phyloP scores from a whole-genome alignment of 2,329 filamentous ascomycete genomes.

The Fusarium abutilonis region DNA sequence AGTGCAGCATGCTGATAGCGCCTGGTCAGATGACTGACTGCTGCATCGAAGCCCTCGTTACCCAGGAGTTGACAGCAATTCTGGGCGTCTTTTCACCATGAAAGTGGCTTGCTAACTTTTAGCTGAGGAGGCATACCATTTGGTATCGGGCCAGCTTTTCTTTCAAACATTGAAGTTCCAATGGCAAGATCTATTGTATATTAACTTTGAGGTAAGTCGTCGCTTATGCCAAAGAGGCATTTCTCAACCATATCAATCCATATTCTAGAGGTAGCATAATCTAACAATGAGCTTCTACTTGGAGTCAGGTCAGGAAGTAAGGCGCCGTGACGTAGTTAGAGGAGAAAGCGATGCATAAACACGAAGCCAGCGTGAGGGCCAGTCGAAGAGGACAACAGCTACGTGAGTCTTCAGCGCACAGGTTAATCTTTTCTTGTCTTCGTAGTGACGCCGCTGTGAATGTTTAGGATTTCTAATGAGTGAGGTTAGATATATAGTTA shows the following conservation, averaged over 20 bases:
- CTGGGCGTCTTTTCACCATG: too few relatives aligned
- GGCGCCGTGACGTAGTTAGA: not conserved
- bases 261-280: not conserved
- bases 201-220: not conserved
- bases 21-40: not conserved
- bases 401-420: not conserved
- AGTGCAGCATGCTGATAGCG: not conserved
- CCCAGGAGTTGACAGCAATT: not conserved
- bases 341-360: not conserved
- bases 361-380: not conserved
- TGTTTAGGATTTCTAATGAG: not conserved
- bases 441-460: not conserved
- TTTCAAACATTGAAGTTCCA: too few relatives aligned
- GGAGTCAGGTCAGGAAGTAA: not conserved
- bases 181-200: not conserved
- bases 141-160: too few relatives aligned
- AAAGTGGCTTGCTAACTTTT: too few relatives aligned
- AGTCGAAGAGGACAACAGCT: not conserved
- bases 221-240: not conserved
- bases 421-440: not conserved
- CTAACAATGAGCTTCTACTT: not conserved
- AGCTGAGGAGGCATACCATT: too few relatives aligned
- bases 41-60: conserved; percentile 11
- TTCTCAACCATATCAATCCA: not conserved
- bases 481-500: not conserved